Conservation (phyloP, 2,329 filamentous ascomycete genomes). For the Verticillium nonalfalfae region DNA sequence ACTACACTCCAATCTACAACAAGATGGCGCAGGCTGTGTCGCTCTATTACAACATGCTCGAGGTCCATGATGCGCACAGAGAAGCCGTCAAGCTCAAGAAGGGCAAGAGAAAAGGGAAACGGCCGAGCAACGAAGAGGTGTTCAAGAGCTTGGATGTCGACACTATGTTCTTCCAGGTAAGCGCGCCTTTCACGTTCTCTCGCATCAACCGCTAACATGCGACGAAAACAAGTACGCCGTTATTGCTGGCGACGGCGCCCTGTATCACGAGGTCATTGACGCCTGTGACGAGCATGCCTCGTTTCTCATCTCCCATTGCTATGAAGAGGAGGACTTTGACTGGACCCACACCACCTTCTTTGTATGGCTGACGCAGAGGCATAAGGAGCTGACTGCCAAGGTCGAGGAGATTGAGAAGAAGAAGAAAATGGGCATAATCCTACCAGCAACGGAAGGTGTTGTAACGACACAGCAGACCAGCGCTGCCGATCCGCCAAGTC, state of each 20-base stretch:
- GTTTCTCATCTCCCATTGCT: slow-evolving; percentile 47
- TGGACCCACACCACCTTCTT: slow-evolving; percentile 42
- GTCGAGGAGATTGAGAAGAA: slow-evolving; percentile 3
- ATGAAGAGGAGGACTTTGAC: slow-evolving; percentile 25
- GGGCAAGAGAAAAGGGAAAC: slow-evolving; percentile 23
- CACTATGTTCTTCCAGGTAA: slow-evolving; percentile 25
- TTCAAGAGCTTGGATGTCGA: slow-evolving; percentile 7
- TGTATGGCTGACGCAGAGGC: slow-evolving; percentile 36
- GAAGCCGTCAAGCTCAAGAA: slow-evolving; percentile 24
- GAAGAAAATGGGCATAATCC: not conserved
- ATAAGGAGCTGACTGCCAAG: slow-evolving; percentile 14
- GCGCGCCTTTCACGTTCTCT: not conserved
- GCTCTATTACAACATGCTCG: slow-evolving; percentile 57
- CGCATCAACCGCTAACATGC: slow-evolving; percentile 1
- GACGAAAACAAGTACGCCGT: slow-evolving; percentile 36
- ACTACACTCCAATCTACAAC: slow-evolving; percentile 50
- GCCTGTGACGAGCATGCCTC: slow-evolving; percentile 41
- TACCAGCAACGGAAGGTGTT: not conserved
- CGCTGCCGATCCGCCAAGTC: slow-evolving; percentile 4
- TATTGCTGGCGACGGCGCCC: slow-evolving; percentile 44
- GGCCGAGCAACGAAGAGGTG: slow-evolving; percentile 16
- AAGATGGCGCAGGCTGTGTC: slow-evolving; percentile 58
- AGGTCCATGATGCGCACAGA: slow-evolving; percentile 35
- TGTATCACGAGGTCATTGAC: slow-evolving; percentile 39
- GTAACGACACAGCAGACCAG: not conserved